A percentile compares a stretch with the other conserved stretches of the same genome.
Conservation (phyloP, 192 early-diverging fungal species). For the Coemansia sp. region DNA sequence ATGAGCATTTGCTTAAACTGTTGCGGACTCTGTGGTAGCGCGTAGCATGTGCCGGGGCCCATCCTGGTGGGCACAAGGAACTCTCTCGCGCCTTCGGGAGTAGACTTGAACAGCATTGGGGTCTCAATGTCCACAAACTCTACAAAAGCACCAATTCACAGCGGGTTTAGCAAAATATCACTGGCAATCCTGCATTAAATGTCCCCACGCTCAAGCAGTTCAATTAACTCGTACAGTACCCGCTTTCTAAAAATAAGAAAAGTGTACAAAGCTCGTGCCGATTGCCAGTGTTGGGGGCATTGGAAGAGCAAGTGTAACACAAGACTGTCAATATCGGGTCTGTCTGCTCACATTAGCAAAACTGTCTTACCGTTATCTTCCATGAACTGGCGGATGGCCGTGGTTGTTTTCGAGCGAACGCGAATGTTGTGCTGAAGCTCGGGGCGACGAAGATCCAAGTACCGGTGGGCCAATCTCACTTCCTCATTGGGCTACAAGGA, state of each 20-base stretch:
- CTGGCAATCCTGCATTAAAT: background rate
- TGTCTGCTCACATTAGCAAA: constrained; percentile 1
- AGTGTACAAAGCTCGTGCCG: too few relatives aligned
- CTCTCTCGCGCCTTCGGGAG: constrained; percentile 90
- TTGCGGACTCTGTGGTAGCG: constrained; percentile 88
- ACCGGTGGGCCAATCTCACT: constrained; percentile 67
- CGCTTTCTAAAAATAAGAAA: too few relatives aligned
- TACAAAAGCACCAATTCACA: constrained; percentile 13
- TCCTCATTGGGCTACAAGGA: constrained; percentile 68
- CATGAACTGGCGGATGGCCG: constrained; percentile 68
- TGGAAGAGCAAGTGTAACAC: background rate
- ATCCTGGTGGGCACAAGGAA: constrained; percentile 89
- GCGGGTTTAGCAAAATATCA: constrained; percentile 1
- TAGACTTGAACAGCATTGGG: constrained; percentile 85
- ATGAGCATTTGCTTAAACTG: constrained; percentile 94
- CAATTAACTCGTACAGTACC: too few relatives aligned
- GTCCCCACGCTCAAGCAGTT: background rate
- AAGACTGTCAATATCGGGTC: background rate
- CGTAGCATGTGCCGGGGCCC: constrained; percentile 68
- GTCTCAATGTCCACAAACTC: constrained; percentile 92
- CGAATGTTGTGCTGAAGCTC: constrained; percentile 74
- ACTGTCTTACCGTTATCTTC: constrained; percentile 54
- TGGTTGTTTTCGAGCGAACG: constrained; percentile 62
- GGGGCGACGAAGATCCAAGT: constrained; percentile 77
- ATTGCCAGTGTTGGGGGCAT: constrained; percentile 10